These are phyloP conservation scores for Aspergillus clavatus DNA, from an alignment of 2,329 filamentous ascomycete species.

Conservation along the genomic window DNA sequence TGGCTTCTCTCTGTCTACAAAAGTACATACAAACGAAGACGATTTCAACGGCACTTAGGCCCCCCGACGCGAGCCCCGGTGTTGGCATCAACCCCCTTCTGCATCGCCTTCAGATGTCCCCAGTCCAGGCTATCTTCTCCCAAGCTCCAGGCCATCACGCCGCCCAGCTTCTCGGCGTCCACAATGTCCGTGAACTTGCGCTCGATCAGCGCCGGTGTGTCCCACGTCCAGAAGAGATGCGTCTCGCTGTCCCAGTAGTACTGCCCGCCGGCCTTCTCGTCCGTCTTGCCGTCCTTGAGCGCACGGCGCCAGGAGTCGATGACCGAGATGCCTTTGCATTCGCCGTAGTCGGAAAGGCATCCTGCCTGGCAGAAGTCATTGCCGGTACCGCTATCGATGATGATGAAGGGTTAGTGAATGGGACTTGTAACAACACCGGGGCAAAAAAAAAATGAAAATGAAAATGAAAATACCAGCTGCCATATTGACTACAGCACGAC, in stretches of 20 bases:
- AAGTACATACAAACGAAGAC: neutral
- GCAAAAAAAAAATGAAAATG: slow-evolving; percentile 3
- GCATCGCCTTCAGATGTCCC: slow-evolving; percentile 44
- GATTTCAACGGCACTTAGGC: too few species aligned
- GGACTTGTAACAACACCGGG: neutral
- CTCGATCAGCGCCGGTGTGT: slow-evolving; percentile 57
- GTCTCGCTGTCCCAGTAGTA: slow-evolving; percentile 62
- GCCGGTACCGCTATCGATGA: slow-evolving; percentile 27
- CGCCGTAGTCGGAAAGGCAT: slow-evolving; percentile 38
- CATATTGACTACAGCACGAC: slow-evolving; percentile 34
- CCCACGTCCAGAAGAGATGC: slow-evolving; percentile 69
- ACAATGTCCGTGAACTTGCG: slow-evolving; percentile 61
- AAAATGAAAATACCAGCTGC: slow-evolving; percentile 37
- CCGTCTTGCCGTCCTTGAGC: slow-evolving; percentile 49
- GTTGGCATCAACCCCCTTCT: slow-evolving; percentile 22
- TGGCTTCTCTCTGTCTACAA: neutral
- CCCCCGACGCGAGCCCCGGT: too few species aligned
- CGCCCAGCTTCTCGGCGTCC: slow-evolving; percentile 54
- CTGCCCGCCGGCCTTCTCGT: slow-evolving; percentile 56
- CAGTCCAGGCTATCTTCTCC: slow-evolving; percentile 57
- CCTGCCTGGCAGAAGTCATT: slow-evolving; percentile 29
- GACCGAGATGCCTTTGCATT: slow-evolving; percentile 47
- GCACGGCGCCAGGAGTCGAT: slow-evolving; percentile 56
- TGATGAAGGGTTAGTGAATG: too few species aligned
- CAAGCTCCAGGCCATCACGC: slow-evolving; percentile 71